Evolutionary conservation across 495 filamentous ascomycete species (phyloP), one percentile per base, ranked within the genome.

Genomic region (Terfezia claveryi): DNA sequence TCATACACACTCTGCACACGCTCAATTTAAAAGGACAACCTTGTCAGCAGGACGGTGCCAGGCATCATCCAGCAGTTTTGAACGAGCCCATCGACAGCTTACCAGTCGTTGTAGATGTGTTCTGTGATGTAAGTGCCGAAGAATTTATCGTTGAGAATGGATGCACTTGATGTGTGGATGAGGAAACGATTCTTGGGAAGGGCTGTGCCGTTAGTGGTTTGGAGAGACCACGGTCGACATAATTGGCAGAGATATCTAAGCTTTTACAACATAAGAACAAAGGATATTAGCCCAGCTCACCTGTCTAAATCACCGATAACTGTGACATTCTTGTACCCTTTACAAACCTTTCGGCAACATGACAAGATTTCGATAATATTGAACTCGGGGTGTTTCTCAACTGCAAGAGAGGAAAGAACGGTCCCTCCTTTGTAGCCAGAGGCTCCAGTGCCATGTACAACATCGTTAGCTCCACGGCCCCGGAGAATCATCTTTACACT

Each of bases 121-220:
- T 12, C 12, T 55, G 80, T 77, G 9, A 69, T 58, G 37, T 71
- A 67, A 32, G 75, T 67, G 23, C 80, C 79, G 54, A 69, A 81
- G 5, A 66, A 71, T 6, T 71, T 65, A 8, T 67, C 61, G 10
- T 70, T 68, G 38, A 82, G 60, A 37, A 80, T 74, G 36, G 74
- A 77, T 1, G 78, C 79, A 7, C 80, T 78, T 0, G 75, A 77
- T 3, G 76, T 80, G 58, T 82, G 80, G 46, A 83, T 81, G 4
- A 73, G 53, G 64, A 74, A 81, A 14, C 41, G 12, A 46, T 46
- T 14, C 6, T 71, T 62, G n/a, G 71, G 73, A 10, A 65, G n/a
- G n/a, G n/a, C n/a, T n/a, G n/a, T n/a, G n/a, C n/a, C n/a, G n/a
- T n/a, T n/a, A n/a, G n/a, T 14, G 41, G 41, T 14, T 14, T 46